Percentiles rank a stretch among this genome's conserved stretches.
These are phyloP conservation scores for Alternaria alternata DNA, from an alignment of 2,329 filamentous ascomycete species.

Conservation along the genomic window DNA sequence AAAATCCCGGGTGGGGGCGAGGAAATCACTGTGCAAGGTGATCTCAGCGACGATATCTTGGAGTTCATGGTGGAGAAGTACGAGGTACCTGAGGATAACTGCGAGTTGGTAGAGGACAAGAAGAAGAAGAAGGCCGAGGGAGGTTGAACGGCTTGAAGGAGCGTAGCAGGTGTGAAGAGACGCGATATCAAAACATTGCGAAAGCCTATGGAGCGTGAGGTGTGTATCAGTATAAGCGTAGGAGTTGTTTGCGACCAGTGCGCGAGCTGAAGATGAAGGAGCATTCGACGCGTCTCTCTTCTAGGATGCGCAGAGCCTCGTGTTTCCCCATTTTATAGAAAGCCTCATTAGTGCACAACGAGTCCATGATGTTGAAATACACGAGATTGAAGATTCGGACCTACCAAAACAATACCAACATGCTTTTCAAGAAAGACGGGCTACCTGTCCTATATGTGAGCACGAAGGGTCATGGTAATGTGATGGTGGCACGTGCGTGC, in stretches of 20 bases:
- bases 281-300: background rate
- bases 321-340: background rate
- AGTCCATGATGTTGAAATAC: background rate
- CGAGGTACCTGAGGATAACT: slow-evolving; percentile 91
- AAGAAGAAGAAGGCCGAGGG: slow-evolving; percentile 73
- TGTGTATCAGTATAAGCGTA: slow-evolving; percentile 6
- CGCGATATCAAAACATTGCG: background rate
- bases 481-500: slow-evolving; percentile 16
- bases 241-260: background rate
- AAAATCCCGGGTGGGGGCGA: slow-evolving; percentile 86
- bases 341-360: no score
- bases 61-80: slow-evolving; percentile 92
- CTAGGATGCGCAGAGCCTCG: background rate
- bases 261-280: background rate
- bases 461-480: background rate
- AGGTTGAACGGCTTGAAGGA: slow-evolving; percentile 13
- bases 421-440: background rate
- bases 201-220: background rate
- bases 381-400: background rate
- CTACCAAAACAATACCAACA: background rate
- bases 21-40: slow-evolving; percentile 97
- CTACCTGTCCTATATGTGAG: background rate
- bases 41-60: slow-evolving; percentile 92
- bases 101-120: slow-evolving; percentile 95
- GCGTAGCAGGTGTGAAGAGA: background rate